Percentiles rank a stretch among this genome's conserved stretches.
Evolutionary conservation across 179 eudicot species (phyloP).

Genomic region (Sideroxylon spinosum): DNA sequence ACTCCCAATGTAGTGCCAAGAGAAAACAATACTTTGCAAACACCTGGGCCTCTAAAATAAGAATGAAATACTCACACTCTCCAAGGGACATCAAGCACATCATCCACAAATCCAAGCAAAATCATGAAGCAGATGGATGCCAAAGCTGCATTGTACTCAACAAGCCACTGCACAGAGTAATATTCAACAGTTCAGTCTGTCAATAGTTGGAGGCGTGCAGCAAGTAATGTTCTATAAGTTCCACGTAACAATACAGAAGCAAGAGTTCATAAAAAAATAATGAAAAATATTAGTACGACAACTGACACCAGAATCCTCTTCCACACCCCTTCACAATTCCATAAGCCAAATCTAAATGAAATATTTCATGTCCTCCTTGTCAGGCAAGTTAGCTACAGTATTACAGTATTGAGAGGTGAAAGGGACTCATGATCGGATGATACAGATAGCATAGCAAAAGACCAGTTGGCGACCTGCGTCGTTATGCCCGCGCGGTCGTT

Average conservation of each 20-base stretch:
- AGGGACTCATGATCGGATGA: no score
- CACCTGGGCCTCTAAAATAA: neutral
- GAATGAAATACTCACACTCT: slow-evolving; percentile 71
- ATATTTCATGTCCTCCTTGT: neutral
- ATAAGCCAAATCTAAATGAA: neutral
- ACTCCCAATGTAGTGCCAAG: neutral
- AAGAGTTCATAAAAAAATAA: neutral
- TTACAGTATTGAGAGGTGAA: neutral
- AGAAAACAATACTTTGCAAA: neutral
- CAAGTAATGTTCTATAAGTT: neutral
- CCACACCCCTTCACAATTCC: neutral
- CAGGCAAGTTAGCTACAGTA: neutral
- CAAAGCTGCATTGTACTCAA: slow-evolving; percentile 94
- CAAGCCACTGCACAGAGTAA: slow-evolving; percentile 69
- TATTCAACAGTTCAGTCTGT: neutral
- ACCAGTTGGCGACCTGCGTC: no score
- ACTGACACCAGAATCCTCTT: neutral
- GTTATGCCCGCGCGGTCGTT: no score
- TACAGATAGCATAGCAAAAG: no score
- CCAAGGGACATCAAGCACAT: slow-evolving; percentile 95
- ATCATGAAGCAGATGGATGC: slow-evolving; percentile 95
- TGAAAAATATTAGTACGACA: neutral
- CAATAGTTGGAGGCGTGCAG: neutral
- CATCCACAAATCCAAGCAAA: slow-evolving; percentile 90
- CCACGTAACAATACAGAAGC: slow-evolving; percentile 1